These are phyloP conservation scores for Elongisporangium prolatum DNA, from an alignment of 352 stramenopile genomes.

Conservation along the genomic window DNA sequence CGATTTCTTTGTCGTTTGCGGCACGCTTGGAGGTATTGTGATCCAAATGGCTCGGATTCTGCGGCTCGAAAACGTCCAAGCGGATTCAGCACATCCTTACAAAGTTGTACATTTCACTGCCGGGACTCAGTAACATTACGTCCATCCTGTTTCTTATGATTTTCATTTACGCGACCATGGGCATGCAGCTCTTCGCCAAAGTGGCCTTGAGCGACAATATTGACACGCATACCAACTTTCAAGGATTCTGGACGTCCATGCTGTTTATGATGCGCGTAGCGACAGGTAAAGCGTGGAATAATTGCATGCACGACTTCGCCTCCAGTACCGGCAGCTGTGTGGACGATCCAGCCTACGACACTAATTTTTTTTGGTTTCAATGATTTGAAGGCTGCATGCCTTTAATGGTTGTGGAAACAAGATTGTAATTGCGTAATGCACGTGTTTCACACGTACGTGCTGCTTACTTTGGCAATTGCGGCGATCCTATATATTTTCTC, in stretches of 20 bases:
- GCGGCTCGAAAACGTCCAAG: slow-evolving; percentile 77
- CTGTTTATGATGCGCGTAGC: slow-evolving; percentile 87
- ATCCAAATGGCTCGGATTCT: slow-evolving; percentile 86
- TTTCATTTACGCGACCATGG: slow-evolving; percentile 93
- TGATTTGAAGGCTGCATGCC: slow-evolving; percentile 56
- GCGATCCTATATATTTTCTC: slow-evolving; percentile 93
- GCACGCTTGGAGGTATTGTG: slow-evolving; percentile 57
- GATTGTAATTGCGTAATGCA: slow-evolving; percentile 71
- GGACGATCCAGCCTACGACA: slow-evolving; percentile 62
- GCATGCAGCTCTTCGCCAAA: slow-evolving; percentile 91
- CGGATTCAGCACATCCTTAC: slow-evolving; percentile 86
- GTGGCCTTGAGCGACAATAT: slow-evolving; percentile 70
- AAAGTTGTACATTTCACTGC: slow-evolving; percentile 88
- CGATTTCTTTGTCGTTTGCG: slow-evolving; percentile 79
- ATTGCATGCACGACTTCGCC: slow-evolving; percentile 89
- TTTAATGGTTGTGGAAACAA: slow-evolving; percentile 77
- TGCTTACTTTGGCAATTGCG: slow-evolving; percentile 93
- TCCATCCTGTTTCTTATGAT: slow-evolving; percentile 90
- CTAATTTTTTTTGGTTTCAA: slow-evolving; percentile 68
- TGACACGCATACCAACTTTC: slow-evolving; percentile 90
- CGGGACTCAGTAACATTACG: slow-evolving; percentile 88
- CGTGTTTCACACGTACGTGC: slow-evolving; percentile 90
- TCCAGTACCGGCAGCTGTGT: slow-evolving; percentile 33
- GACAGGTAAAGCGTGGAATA: slow-evolving; percentile 92
- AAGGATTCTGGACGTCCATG: slow-evolving; percentile 88